A percentile compares a stretch with the other conserved stretches of the same genome.
Evolutionary conservation across 805 yeast genomes (phyloP).

Genomic region (Metschnikowia similis): DNA sequence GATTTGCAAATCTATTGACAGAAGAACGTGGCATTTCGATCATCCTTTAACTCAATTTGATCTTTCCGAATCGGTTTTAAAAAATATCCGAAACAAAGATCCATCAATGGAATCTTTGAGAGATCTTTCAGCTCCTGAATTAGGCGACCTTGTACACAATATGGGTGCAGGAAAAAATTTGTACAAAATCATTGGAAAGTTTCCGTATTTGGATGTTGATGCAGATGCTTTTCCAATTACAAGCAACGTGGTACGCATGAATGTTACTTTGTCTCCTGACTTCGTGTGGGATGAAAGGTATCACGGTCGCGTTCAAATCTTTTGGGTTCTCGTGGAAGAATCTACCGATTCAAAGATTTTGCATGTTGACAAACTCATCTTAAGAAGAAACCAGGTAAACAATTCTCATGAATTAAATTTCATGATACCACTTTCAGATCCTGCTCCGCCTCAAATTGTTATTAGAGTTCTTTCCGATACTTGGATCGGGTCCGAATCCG

Average conservation of each 20-base stretch:
- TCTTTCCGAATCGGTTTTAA: slow-evolving; percentile 60
- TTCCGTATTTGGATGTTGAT: slow-evolving; percentile 72
- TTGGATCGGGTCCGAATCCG: slow-evolving; percentile 85
- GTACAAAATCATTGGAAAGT: slow-evolving; percentile 56
- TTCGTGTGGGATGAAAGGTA: slow-evolving; percentile 79
- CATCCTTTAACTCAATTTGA: slow-evolving; percentile 91
- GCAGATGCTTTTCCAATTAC: slow-evolving; percentile 90
- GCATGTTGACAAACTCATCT: slow-evolving; percentile 76
- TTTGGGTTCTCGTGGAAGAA: slow-evolving; percentile 92
- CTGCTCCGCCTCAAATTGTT: slow-evolving; percentile 84
- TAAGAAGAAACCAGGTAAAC: slow-evolving; percentile 54
- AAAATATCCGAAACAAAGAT: slow-evolving; percentile 57
- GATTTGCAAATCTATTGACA: slow-evolving; percentile 82
- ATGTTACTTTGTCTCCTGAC: slow-evolving; percentile 64
- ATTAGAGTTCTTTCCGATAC: slow-evolving; percentile 75
- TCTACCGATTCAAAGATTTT: slow-evolving; percentile 67
- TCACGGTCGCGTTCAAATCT: slow-evolving; percentile 82
- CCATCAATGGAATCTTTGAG: slow-evolving; percentile 70
- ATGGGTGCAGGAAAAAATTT: slow-evolving; percentile 63
- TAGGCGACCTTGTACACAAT: slow-evolving; percentile 90
- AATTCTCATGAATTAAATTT: slow-evolving; percentile 73
- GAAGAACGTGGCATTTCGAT: slow-evolving; percentile 80
- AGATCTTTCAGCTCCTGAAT: slow-evolving; percentile 67
- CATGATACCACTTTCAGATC: slow-evolving; percentile 86
- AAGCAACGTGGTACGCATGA: slow-evolving; percentile 76